Evolutionary conservation across 345 rosid genomes (phyloP), one percentile per base, ranked within the genome.

Genomic region (Boechera retrofracta): DNA sequence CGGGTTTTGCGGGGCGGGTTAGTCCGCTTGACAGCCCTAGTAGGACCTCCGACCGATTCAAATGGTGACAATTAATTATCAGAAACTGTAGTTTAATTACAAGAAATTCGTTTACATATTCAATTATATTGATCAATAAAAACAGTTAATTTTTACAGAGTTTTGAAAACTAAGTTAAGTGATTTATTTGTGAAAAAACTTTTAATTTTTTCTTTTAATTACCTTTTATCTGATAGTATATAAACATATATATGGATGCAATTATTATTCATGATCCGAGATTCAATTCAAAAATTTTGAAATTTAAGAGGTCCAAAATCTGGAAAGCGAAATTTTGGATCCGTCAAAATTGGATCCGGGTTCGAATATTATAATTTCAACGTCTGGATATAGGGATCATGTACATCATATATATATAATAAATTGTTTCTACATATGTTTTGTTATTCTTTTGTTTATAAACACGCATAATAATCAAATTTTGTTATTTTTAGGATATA

Each of bases 31-130:
- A 21, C 21, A 21, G 21, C 21, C 79, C 67, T 67, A 72, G 66
- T 48, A 33, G 72, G 62, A 42, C 80, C 75, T 63, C 76, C 36
- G 55, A 71, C 81, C 63, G 68, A 72, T 64, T 52, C 58, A 49
- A 60, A n/a, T 54, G 2, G 55, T 62, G 33, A 13, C 71, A 31
- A 48, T 55, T 9, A 42, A 69, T 76, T 41, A 67, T 49, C 61
- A 58, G 42, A 75, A 67, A 67, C 7, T 44, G 16, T 18, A 42
- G 29, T 65, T 72, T 64, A 53, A 15, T 47, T 26, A 26, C 15
- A 24, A 2, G 0, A 6, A 56, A 10, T 47, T 16, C 6, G 0
- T 56, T 24, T 31, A 54, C n/a, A 13, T n/a, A 33, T 49, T 12
- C 16, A 15, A 28, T 63, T 11, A 16, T 18, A 18, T 11, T 39